phyloP scores from a whole-genome alignment of 306 rosid species.

The Benincasa hispida region DNA sequence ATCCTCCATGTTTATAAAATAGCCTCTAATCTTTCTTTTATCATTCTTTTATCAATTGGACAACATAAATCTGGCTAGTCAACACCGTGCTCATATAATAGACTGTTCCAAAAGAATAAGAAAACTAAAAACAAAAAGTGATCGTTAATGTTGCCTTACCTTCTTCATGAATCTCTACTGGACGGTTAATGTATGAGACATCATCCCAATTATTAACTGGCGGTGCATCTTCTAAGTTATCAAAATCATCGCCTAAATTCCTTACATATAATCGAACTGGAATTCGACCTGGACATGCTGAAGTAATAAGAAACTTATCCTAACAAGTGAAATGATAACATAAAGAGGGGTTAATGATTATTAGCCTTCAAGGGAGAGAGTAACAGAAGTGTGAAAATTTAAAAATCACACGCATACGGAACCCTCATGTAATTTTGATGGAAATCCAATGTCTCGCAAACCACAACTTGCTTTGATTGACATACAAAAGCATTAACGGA shows the following conservation, averaged over 20 bases:
- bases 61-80: background rate
- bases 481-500: background rate
- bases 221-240: conserved; percentile 71
- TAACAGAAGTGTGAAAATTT: background rate
- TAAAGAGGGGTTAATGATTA: background rate
- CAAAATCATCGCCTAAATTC: conserved; percentile 49
- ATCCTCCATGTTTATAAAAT: background rate
- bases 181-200: conserved; percentile 71
- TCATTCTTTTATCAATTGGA: background rate
- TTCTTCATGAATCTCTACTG: conserved; percentile 57
- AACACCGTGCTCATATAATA: background rate
- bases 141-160: conserved; percentile 27
- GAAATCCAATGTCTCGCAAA: background rate
- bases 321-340: background rate
- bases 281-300: conserved; percentile 46
- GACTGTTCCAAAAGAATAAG: background rate
- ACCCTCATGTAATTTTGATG: background rate
- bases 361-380: background rate
- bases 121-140: background rate
- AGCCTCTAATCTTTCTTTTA: background rate
- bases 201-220: conserved; percentile 80
- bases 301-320: conserved; percentile 7
- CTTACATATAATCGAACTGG: conserved; percentile 77
- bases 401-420: background rate
- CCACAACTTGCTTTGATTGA: background rate